Percentiles rank a stretch among this genome's conserved stretches.
Evolutionary conservation across 1,139 yeast genomes (phyloP).

Genomic region (Magnusiomyces suaveolens): DNA sequence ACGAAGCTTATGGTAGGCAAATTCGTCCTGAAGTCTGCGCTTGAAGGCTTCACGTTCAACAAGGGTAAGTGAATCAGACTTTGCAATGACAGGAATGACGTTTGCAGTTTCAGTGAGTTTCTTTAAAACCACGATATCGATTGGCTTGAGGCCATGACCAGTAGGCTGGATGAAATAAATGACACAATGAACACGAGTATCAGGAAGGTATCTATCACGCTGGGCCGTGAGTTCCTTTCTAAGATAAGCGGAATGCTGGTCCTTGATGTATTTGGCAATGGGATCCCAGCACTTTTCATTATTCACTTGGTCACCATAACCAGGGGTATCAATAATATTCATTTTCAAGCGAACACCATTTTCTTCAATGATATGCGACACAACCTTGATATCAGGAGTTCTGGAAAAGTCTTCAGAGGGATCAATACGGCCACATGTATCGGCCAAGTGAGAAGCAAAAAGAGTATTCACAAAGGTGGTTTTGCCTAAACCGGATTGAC

Average conservation of each 20-base stretch:
- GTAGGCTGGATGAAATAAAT: slow-evolving; percentile 87
- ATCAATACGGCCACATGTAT: slow-evolving; percentile 58
- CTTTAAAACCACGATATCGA: slow-evolving; percentile 76
- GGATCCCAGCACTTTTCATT: slow-evolving; percentile 97
- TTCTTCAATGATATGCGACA: slow-evolving; percentile 61
- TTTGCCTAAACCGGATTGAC: slow-evolving; percentile 88
- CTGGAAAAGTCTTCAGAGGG: slow-evolving; percentile 67
- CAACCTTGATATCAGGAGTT: slow-evolving; percentile 79
- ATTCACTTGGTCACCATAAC: slow-evolving; percentile 94
- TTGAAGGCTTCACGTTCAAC: slow-evolving; percentile 77
- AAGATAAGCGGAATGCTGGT: slow-evolving; percentile 86
- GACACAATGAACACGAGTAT: slow-evolving; percentile 92
- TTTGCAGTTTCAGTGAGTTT: slow-evolving; percentile 85
- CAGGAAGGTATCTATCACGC: slow-evolving; percentile 73
- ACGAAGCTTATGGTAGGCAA: slow-evolving; percentile 60
- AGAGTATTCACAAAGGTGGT: slow-evolving; percentile 84
- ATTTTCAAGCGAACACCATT: slow-evolving; percentile 79
- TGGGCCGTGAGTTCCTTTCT: slow-evolving; percentile 95
- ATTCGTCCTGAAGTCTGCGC: slow-evolving; percentile 61
- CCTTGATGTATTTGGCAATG: slow-evolving; percentile 86
- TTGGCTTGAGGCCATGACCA: slow-evolving; percentile 64
- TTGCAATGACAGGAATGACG: slow-evolving; percentile 92
- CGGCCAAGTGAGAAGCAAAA: slow-evolving; percentile 72
- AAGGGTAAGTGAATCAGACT: slow-evolving; percentile 78
- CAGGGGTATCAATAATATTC: slow-evolving; percentile 92